Conservation (phyloP, 306 rosid species). For the Quercus gilva region DNA sequence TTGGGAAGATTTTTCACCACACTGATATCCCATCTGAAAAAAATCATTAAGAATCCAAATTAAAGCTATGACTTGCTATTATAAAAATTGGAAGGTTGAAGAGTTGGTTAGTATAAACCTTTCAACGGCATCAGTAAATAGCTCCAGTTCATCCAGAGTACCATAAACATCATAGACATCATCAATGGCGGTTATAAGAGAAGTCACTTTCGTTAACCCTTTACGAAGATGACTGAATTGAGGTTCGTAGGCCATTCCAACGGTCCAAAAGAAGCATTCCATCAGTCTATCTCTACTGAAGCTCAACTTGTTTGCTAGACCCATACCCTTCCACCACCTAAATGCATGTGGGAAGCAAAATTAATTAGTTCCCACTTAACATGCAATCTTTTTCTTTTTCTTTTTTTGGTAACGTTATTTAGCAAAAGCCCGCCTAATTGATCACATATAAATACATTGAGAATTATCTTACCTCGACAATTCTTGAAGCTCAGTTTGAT, state of each 20-base stretch:
- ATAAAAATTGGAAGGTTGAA: background rate
- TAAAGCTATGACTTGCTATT: background rate
- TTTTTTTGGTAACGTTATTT: too few relatives aligned
- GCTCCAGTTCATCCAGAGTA: slow-evolving; percentile 45
- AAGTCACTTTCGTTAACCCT: slow-evolving; percentile 45
- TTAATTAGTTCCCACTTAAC: background rate
- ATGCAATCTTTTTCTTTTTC: background rate
- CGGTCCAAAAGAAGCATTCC: slow-evolving; percentile 52
- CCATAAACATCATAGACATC: slow-evolving; percentile 63
- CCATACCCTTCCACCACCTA: slow-evolving; percentile 60
- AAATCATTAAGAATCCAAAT: too few relatives aligned
- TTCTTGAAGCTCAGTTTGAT: slow-evolving; percentile 40
- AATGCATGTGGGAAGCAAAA: background rate
- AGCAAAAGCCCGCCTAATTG: too few relatives aligned
- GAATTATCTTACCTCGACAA: slow-evolving; percentile 32
- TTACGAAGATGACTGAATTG: slow-evolving; percentile 30
- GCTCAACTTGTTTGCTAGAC: slow-evolving; percentile 42
- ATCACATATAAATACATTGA: background rate
- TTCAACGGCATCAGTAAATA: slow-evolving; percentile 45
- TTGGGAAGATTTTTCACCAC: slow-evolving; percentile 35
- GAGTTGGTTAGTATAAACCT: slow-evolving; percentile 28
- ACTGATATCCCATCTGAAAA: slow-evolving; percentile 56
- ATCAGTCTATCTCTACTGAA: slow-evolving; percentile 48
- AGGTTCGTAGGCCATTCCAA: slow-evolving; percentile 49
- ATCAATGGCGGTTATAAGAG: slow-evolving; percentile 38